Percentiles rank a stretch among this genome's conserved stretches.
Evolutionary conservation across 2,329 filamentous ascomycete genomes (phyloP).

Genomic region (Lecanicillium sp.): DNA sequence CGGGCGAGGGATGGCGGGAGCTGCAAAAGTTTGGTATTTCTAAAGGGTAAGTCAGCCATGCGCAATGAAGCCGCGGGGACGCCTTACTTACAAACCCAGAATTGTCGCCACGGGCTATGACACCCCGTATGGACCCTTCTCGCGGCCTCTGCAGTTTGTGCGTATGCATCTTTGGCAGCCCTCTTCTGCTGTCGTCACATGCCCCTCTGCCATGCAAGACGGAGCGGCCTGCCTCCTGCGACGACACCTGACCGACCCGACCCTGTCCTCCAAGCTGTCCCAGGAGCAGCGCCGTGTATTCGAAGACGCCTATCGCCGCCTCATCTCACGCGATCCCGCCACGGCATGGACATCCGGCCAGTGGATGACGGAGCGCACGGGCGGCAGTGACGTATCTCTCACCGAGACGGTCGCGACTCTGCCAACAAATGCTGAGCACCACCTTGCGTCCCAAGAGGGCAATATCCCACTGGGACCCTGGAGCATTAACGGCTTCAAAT

Average conservation of each 20-base stretch:
- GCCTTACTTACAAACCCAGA: constrained; percentile 17
- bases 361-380: constrained; percentile 69
- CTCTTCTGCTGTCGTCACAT: constrained; percentile 54
- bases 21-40: constrained; percentile 51
- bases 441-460: constrained; percentile 4
- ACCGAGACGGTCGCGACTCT: constrained; percentile 54
- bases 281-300: constrained; percentile 33
- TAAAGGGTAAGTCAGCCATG: constrained; percentile 33
- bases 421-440: constrained; percentile 9
- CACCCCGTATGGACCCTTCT: constrained; percentile 38
- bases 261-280: constrained; percentile 18
- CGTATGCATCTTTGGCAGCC: constrained; percentile 49
- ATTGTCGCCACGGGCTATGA: constrained; percentile 56
- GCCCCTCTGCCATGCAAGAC: constrained; percentile 61
- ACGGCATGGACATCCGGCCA: constrained; percentile 64
- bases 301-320: constrained; percentile 41
- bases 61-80: too few species aligned
- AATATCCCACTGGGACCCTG: constrained; percentile 41
- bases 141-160: constrained; percentile 52
- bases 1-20: constrained; percentile 58
- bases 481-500: constrained; percentile 58
- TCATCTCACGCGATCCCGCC: constrained; percentile 42
- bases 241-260: constrained; percentile 28
- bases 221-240: constrained; percentile 47
- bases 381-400: constrained; percentile 61